phyloP scores from a whole-genome alignment of 805 yeast species.

The Saccharomyces mikatae region DNA sequence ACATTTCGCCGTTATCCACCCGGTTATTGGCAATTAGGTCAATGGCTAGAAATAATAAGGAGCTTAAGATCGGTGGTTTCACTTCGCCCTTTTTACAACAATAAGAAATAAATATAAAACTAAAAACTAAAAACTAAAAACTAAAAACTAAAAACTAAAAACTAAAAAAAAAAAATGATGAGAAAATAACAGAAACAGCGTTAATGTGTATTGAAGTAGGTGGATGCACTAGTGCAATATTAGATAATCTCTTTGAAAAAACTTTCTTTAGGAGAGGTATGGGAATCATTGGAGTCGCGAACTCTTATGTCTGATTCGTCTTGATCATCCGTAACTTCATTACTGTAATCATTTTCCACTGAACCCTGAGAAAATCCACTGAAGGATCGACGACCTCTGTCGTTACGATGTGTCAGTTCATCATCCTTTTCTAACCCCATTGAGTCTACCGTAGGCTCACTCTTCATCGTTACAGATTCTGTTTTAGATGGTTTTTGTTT shows the following conservation, averaged over 20 bases:
- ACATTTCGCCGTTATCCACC: background rate
- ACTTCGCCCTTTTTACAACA: no score
- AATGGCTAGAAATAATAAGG: no score
- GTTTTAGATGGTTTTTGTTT: background rate
- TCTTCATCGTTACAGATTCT: background rate
- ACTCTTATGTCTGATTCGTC: background rate
- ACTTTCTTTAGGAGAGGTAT: background rate
- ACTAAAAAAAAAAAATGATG: background rate
- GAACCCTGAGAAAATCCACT: constrained; percentile 14
- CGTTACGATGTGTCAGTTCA: constrained; percentile 2
- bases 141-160: no score
- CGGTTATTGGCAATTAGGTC: no score
- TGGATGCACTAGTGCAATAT: background rate
- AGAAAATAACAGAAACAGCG: background rate
- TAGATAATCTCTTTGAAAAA: background rate
- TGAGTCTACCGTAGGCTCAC: background rate
- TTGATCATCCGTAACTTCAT: background rate
- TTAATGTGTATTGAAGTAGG: background rate
- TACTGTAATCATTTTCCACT: constrained; percentile 3
- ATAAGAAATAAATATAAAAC: background rate
- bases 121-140: no score
- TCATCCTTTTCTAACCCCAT: constrained; percentile 1
- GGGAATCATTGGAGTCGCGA: background rate
- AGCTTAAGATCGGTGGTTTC: no score
- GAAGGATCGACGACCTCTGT: constrained; percentile 2